A percentile compares a stretch with the other conserved stretches of the same genome.
phyloP scores from a whole-genome alignment of 1,139 yeast genomes.

The Lodderomyces oxycetoniae region DNA sequence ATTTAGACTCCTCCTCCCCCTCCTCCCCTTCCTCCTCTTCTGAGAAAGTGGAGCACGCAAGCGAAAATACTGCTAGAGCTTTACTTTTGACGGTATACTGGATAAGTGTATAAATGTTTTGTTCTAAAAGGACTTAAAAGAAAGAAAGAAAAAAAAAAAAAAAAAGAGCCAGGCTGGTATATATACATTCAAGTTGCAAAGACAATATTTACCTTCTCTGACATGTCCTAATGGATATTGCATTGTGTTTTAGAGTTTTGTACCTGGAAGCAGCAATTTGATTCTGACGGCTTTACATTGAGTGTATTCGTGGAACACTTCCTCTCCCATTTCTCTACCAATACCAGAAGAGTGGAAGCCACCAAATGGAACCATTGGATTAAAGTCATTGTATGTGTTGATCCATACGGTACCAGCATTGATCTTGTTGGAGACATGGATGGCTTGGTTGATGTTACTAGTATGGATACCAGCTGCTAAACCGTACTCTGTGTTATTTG shows the following conservation, averaged over 20 bases:
- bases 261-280: constrained; percentile 3
- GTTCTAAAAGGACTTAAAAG: constrained; percentile 24
- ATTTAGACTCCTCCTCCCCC: too few relatives aligned
- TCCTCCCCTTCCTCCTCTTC: too few relatives aligned
- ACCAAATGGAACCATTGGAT: constrained; percentile 77
- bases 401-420: constrained; percentile 85
- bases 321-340: constrained; percentile 89
- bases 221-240: too few relatives aligned
- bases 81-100: constrained; percentile 29
- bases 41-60: neutral
- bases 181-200: too few relatives aligned
- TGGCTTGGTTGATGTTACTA: constrained; percentile 61
- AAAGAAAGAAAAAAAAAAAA: neutral
- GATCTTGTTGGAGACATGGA: constrained; percentile 60
- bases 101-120: constrained; percentile 17
- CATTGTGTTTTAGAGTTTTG: too few relatives aligned
- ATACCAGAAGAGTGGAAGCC: constrained; percentile 86
- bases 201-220: too few relatives aligned
- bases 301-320: constrained; percentile 78
- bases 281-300: constrained; percentile 78
- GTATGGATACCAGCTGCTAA: constrained; percentile 82
- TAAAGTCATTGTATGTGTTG: constrained; percentile 82
- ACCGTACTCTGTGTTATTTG: constrained; percentile 75
- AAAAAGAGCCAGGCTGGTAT: too few relatives aligned
- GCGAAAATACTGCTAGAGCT: neutral